Conservation (phyloP, 2,329 filamentous ascomycete species). For the Orbilia ellipsospora region DNA sequence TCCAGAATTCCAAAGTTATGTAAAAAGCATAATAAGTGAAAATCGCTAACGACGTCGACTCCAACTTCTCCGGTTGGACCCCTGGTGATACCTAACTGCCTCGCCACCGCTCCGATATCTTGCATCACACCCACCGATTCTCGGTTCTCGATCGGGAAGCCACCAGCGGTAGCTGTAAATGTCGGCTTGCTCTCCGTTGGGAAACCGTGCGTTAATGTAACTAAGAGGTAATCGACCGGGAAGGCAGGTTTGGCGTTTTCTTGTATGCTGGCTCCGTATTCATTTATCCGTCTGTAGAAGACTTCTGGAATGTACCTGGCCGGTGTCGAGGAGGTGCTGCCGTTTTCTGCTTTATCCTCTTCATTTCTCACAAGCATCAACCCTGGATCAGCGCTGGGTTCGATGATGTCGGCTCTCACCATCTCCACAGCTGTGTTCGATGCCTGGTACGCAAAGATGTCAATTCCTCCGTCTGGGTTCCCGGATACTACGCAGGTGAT, state of each 20-base stretch:
- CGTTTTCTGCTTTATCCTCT: conserved; percentile 78
- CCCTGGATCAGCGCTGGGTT: conserved; percentile 90
- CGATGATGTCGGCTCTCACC: conserved; percentile 92
- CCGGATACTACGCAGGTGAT: conserved; percentile 97
- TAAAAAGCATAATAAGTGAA: conserved; percentile 91
- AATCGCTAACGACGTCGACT: conserved; percentile 82
- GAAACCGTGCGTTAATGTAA: conserved; percentile 96
- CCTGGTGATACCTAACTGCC: conserved; percentile 73
- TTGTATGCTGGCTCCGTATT: conserved; percentile 95
- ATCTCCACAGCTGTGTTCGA: conserved; percentile 97
- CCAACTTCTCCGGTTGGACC: conserved; percentile 70
- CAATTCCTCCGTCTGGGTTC: conserved; percentile 87
- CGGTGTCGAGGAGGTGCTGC: conserved; percentile 66
- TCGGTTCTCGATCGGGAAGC: conserved; percentile 92
- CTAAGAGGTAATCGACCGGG: conserved; percentile 93
- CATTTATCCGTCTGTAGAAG: conserved; percentile 94
- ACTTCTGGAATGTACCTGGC: conserved; percentile 95
- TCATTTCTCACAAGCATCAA: conserved; percentile 96
- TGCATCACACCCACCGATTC: conserved; percentile 86
- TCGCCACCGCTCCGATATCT: conserved; percentile 75
- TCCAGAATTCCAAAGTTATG: conserved; percentile 81
- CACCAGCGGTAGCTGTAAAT: conserved; percentile 73
- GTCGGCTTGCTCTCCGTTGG: conserved; percentile 80
- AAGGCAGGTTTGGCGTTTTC: conserved; percentile 97
- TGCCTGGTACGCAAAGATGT: conserved; percentile 90